phyloP scores from a whole-genome alignment of 1,284 basidiomycete genomes.

The Apiotrichum akiyoshidainum region DNA sequence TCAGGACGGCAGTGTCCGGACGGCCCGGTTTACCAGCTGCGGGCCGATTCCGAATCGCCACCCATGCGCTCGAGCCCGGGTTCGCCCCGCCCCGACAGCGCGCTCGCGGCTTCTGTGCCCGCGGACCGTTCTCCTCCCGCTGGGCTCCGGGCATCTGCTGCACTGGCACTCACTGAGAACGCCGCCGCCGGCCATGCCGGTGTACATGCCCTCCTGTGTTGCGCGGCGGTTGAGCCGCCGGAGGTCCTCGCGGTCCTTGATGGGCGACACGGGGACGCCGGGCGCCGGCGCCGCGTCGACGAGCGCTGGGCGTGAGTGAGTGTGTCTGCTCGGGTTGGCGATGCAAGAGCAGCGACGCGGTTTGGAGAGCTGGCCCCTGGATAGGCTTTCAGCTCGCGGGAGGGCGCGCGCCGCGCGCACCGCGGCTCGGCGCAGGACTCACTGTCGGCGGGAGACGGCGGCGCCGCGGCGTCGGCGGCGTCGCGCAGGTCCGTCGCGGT shows the following conservation, averaged over 20 bases:
- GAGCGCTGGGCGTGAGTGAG: conserved; percentile 6
- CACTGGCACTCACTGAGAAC: conserved; percentile 18
- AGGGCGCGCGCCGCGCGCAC: no score
- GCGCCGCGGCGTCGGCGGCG: background rate
- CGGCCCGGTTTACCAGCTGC: no score
- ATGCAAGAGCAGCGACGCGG: background rate
- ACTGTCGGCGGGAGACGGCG: background rate
- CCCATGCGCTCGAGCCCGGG: no score
- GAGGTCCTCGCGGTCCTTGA: conserved; percentile 16
- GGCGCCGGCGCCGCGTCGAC: conserved; percentile 7
- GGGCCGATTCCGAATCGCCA: no score
- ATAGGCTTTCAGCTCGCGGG: no score
- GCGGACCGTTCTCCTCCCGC: no score
- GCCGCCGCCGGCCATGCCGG: conserved; percentile 20
- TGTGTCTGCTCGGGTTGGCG: background rate
- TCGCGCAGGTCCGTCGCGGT: background rate
- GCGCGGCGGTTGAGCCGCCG: conserved; percentile 17
- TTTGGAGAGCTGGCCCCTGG: no score
- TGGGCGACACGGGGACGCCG: background rate
- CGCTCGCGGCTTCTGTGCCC: no score
- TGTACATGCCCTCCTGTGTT: conserved; percentile 23
- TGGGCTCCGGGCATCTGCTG: no score
- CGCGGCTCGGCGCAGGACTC: no score
- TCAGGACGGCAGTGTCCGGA: no score
- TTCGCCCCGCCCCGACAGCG: no score